A percentile compares a stretch with the other conserved stretches of the same genome.
These are phyloP conservation scores for Penstemon eatonii DNA, from an alignment of 257 asterid genomes.

Conservation along the genomic window DNA sequence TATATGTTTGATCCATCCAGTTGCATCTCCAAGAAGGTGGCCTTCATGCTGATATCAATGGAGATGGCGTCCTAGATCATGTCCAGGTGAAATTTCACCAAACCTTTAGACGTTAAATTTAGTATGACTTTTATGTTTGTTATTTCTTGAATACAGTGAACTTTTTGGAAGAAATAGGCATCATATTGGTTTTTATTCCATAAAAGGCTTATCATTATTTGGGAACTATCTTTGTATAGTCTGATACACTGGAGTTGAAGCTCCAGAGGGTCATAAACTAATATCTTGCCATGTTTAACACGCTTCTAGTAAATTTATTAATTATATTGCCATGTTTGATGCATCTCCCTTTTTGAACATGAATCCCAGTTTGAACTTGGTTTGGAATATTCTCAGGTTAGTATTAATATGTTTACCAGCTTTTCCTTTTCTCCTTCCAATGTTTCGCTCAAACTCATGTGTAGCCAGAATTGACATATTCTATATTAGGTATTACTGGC, in stretches of 20 bases:
- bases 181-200: slow-evolving; percentile 1
- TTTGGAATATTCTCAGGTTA: background rate
- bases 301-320: too few species aligned
- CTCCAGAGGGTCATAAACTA: background rate
- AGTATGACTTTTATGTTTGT: background rate
- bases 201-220: background rate
- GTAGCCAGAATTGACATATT: background rate
- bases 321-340: too few species aligned
- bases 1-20: slow-evolving; percentile 46
- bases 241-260: background rate
- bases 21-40: slow-evolving; percentile 99
- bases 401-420: background rate
- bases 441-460: slow-evolving; percentile 1
- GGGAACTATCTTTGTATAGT: background rate
- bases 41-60: slow-evolving; percentile 97
- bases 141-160: background rate
- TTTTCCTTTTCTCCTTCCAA: background rate
- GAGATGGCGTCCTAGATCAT: slow-evolving; percentile 98
- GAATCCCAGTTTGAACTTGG: background rate
- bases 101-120: background rate
- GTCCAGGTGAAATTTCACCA: slow-evolving; percentile 67
- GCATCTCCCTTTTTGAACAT: background rate
- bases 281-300: background rate
- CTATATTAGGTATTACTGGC: too few species aligned
- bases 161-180: background rate